These are phyloP conservation scores for Pyrus pyrifolia DNA, from an alignment of 306 rosid species.

Conservation along the genomic window DNA sequence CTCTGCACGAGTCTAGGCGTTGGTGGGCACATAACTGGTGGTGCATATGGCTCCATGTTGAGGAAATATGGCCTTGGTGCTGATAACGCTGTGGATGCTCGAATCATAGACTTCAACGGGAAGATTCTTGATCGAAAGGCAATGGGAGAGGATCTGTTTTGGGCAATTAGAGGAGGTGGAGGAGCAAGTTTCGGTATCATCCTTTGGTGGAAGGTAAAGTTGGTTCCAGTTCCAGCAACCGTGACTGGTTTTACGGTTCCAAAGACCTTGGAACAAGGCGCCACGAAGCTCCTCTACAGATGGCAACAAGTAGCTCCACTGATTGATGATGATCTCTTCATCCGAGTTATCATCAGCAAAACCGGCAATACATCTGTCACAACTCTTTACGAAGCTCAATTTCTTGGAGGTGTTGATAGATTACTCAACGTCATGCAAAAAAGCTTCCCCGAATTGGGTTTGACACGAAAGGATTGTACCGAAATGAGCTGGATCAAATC, in stretches of 20 bases:
- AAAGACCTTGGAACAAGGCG: constrained; percentile 47
- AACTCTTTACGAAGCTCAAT: constrained; percentile 57
- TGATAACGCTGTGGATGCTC: constrained; percentile 58
- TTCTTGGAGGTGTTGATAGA: constrained; percentile 44
- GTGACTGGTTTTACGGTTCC: constrained; percentile 64
- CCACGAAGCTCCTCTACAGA: constrained; percentile 36
- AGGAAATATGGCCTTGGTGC: constrained; percentile 66
- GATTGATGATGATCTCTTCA: constrained; percentile 49
- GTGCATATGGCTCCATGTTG: constrained; percentile 75
- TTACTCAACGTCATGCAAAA: constrained; percentile 44
- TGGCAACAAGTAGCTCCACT: constrained; percentile 63
- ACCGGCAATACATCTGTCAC: constrained; percentile 34
- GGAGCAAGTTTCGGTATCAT: constrained; percentile 71
- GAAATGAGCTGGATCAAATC: constrained; percentile 73
- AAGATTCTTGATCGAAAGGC: constrained; percentile 39
- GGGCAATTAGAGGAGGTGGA: constrained; percentile 82
- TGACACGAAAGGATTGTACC: constrained; percentile 42
- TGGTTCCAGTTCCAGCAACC: constrained; percentile 56
- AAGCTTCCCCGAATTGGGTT: constrained; percentile 64
- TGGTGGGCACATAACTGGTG: constrained; percentile 78
- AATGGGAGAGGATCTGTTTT: constrained; percentile 80
- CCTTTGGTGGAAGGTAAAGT: constrained; percentile 71
- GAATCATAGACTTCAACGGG: constrained; percentile 44
- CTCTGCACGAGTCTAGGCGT: constrained; percentile 65
- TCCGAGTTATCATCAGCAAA: constrained; percentile 45